These are phyloP conservation scores for Penicillium fuscoglaucum DNA, from an alignment of 2,329 filamentous ascomycete species.

Conservation along the genomic window DNA sequence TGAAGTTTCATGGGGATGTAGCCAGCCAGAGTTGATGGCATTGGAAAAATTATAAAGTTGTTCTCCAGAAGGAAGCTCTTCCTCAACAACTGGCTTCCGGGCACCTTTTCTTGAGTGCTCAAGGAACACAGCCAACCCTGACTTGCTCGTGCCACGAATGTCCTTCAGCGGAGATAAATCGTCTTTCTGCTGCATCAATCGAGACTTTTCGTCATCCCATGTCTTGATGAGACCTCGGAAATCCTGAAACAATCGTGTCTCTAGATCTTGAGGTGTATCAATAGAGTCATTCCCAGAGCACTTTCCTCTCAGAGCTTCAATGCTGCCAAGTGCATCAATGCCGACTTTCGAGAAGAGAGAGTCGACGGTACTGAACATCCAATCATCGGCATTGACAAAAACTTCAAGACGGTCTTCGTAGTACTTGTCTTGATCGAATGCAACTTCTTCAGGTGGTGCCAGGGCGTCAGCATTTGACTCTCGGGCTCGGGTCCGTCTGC, in stretches of 20 bases:
- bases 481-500: slow-evolving; percentile 61
- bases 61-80: slow-evolving; percentile 41
- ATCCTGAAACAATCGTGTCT: slow-evolving; percentile 42
- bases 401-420: slow-evolving; percentile 56
- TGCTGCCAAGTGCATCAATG: slow-evolving; percentile 48
- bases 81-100: slow-evolving; percentile 42
- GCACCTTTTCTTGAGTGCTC: slow-evolving; percentile 54
- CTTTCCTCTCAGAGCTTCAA: slow-evolving; percentile 40
- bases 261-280: slow-evolving; percentile 22
- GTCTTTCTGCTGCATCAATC: slow-evolving; percentile 50
- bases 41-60: slow-evolving; percentile 45
- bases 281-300: slow-evolving; percentile 17
- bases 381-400: slow-evolving; percentile 57
- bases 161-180: slow-evolving; percentile 51
- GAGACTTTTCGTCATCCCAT: slow-evolving; percentile 49
- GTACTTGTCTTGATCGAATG: slow-evolving; percentile 55
- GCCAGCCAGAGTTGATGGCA: slow-evolving; percentile 49
- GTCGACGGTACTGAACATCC: slow-evolving; percentile 56
- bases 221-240: slow-evolving; percentile 45
- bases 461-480: slow-evolving; percentile 55
- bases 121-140: slow-evolving; percentile 57
- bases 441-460: slow-evolving; percentile 48
- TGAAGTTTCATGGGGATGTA: slow-evolving; percentile 53
- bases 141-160: slow-evolving; percentile 48
- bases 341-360: slow-evolving; percentile 55